Evolutionary conservation across 225 moss, liverwort and hornwort species (phyloP), one percentile per base, ranked within the genome.

Genomic region (Physcomitrium patens): DNA sequence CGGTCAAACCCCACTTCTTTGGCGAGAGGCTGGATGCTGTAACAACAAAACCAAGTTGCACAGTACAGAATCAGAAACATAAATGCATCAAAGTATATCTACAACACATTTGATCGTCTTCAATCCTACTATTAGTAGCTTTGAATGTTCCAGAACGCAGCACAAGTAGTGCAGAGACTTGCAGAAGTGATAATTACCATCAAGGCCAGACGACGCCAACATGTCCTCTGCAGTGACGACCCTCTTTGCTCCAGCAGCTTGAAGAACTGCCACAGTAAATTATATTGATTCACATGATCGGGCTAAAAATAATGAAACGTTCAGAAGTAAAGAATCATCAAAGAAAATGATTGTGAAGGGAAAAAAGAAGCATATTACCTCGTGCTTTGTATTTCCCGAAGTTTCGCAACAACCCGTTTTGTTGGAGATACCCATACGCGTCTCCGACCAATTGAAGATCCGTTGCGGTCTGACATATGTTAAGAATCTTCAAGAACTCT

Each of bases 11-110:
- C 99, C 95, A 99, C 77, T 99, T 99, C 82, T 93, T 95, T 1
- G 99, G 99, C 16, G 99, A 95, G 44, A 99, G 89, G 73, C 86
- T 89, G 68, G 95, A 87, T 41, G 93, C 99, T 95, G 93, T 82
- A 81, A 76, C 14, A 68, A 60, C 74, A 43, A 23, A 74, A 43
- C 20, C 57, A 47, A 28, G 43, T 69, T 63, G 52, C 23, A 69
- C 52, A 64, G 44, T 62, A 70, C 7, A 50, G 14, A 58, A 54
- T 79, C 53, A 83, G 76, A 46, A 69, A 59, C 26, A 41, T 59
- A n/a, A 12, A 73, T 3, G 6, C 45, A 27, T 60, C 53, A 23
- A 3, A n/a, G 61, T 51, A 28, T 24, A 74, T 37, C 5, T 19
- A 45, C 41, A 63, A 67, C 53, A 68, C 16, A 50, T 10, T 67